Evolutionary conservation across 192 early-diverging fungal genomes (phyloP).

Genomic region (Kickxella alabastrina): DNA sequence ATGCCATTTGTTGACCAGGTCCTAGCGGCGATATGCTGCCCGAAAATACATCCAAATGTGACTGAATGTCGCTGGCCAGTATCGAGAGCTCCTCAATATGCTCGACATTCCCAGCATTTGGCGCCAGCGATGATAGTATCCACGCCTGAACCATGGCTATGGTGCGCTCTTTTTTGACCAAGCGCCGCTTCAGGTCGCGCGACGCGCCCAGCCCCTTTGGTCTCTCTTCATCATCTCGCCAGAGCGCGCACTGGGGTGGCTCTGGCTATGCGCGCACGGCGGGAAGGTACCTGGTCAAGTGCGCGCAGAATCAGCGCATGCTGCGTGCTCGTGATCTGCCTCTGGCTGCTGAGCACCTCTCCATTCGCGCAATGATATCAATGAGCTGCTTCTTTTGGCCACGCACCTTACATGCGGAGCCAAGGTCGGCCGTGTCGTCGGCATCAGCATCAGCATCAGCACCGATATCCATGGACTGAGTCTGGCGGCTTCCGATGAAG

Average conservation of each 20-base stretch:
- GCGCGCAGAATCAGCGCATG: conserved; percentile 13
- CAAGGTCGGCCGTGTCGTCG: too few relatives aligned
- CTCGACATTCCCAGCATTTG: too few relatives aligned
- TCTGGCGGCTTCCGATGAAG: conserved; percentile 11
- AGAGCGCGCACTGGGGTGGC: too few relatives aligned
- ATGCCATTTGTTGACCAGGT: conserved; percentile 10
- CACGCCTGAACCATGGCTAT: conserved; percentile 40
- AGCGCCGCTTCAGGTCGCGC: conserved; percentile 37
- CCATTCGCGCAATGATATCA: conserved; percentile 19
- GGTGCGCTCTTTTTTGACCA: conserved; percentile 47
- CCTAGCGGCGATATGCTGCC: conserved; percentile 8
- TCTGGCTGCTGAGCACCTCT: conserved; percentile 14
- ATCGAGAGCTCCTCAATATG: too few relatives aligned
- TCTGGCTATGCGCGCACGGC: too few relatives aligned
- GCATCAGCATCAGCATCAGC: too few relatives aligned
- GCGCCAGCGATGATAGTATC: conserved; percentile 25
- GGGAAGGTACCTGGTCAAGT: conserved; percentile 10
- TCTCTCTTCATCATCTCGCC: conserved; percentile 11
- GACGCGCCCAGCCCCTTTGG: conserved; percentile 12
- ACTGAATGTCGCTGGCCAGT: not conserved
- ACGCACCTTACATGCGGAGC: too few relatives aligned
- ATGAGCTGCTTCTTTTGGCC: not conserved
- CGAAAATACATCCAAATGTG: not conserved
- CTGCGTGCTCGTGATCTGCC: conserved; percentile 16
- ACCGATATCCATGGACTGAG: not conserved